Evolutionary conservation across 2,329 filamentous ascomycete genomes (phyloP), one percentile per base, ranked within the genome.

Genomic region (Penicillium fuscoglaucum): DNA sequence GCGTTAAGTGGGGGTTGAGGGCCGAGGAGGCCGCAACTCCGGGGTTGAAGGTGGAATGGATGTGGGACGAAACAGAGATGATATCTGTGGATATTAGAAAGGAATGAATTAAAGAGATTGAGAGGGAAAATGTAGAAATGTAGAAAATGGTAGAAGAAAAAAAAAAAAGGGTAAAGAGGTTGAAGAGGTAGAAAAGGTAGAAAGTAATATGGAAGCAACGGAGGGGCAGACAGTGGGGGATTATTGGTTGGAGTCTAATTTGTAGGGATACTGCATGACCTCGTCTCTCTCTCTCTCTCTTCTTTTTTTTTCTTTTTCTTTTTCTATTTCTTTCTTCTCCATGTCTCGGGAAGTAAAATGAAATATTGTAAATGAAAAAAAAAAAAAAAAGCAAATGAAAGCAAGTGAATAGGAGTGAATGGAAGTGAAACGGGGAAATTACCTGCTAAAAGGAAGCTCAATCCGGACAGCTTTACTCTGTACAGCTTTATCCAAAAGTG

Each of bases 51-150:
- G 60, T 58, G 48, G 46, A 47, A 55, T 28, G 52, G 21, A 50
- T 54, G 76, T 89, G 86, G 15, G n/a, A 40, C 9, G 37, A 56
- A 55, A 45, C 47, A 29, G 48, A 55, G 24, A 29, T 33, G 29
- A 21, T 17, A 41, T 33, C 55, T 53, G 47, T 46, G 19, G 24
- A 40, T 41, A 28, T 24, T 43, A 57, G 47, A 48, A 49, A 28
- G 53, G 40, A 29, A 26, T 45, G 76, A 40, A 50, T 49, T 46
- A 51, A 37, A 54, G 46, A 40, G 28, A 41, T 24, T 43, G 35
- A 51, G 7, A 24, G 8, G 37, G 13, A 8, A n/a, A 29, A 24
- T 24, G 43, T 28, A 31, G 13, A 35, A 48, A 24, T 17, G 19
- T 10, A 26, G 31, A 2, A 9, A 48, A 12, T n/a, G 21, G 21